Evolutionary conservation across 352 stramenopile genomes (phyloP).

Genomic region (Phytophthora agathidicida): DNA sequence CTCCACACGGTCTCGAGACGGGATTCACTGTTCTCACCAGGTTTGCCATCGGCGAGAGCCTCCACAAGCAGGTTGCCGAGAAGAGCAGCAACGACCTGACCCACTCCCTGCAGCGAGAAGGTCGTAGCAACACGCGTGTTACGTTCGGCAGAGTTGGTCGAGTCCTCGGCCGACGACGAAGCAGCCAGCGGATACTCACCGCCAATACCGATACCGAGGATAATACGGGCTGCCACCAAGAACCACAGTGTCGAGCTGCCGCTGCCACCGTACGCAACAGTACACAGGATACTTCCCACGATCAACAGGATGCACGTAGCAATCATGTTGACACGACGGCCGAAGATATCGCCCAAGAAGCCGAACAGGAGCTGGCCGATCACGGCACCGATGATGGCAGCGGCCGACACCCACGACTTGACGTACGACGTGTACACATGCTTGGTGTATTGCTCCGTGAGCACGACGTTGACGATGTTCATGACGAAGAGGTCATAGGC

Average conservation of each 20-base stretch:
- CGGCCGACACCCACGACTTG: slow-evolving; percentile 68
- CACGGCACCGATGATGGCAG: slow-evolving; percentile 61
- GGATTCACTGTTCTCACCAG: slow-evolving; percentile 43
- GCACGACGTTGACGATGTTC: slow-evolving; percentile 83
- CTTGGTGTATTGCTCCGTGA: slow-evolving; percentile 73
- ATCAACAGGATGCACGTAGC: slow-evolving; percentile 70
- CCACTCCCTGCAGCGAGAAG: slow-evolving; percentile 74
- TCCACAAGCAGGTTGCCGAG: slow-evolving; percentile 69
- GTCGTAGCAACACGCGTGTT: slow-evolving; percentile 66
- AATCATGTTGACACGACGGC: slow-evolving; percentile 72
- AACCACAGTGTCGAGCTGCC: slow-evolving; percentile 61
- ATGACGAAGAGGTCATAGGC: slow-evolving; percentile 84
- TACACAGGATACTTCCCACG: slow-evolving; percentile 69
- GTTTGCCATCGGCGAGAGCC: slow-evolving; percentile 41
- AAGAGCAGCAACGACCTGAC: slow-evolving; percentile 59
- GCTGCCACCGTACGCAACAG: slow-evolving; percentile 56
- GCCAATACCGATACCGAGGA: slow-evolving; percentile 70
- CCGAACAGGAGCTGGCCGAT: slow-evolving; percentile 67
- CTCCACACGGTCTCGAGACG: slow-evolving; percentile 74
- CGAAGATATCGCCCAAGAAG: slow-evolving; percentile 65
- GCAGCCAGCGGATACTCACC: slow-evolving; percentile 62
- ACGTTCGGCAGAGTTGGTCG: slow-evolving; percentile 47
- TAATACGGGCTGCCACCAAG: slow-evolving; percentile 55
- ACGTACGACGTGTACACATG: slow-evolving; percentile 62
- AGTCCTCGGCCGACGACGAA: slow-evolving; percentile 62